A percentile compares a stretch with the other conserved stretches of the same genome.
Conservation (phyloP, 1,284 basidiomycete genomes). For the Rhodotorula sp. region DNA sequence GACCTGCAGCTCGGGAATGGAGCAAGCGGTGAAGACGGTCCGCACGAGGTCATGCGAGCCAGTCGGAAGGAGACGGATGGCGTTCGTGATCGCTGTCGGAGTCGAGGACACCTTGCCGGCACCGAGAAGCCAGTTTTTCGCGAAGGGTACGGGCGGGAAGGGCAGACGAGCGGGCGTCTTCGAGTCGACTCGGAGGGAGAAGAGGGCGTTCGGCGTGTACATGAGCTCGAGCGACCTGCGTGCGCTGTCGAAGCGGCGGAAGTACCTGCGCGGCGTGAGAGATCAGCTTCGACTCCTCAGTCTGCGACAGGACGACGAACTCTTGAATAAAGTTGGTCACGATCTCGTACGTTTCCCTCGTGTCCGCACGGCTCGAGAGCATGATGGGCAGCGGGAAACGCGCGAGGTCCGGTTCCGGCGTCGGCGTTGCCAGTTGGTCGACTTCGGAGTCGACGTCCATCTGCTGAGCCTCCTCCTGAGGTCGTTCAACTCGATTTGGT, state of each 20-base stretch:
- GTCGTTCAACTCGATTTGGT: too few species aligned
- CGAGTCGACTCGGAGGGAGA: slow-evolving; percentile 28
- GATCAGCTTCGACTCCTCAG: neutral
- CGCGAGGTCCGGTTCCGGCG: neutral
- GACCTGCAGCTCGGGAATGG: slow-evolving; percentile 19
- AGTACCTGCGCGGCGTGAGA: slow-evolving; percentile 20
- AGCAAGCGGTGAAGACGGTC: slow-evolving; percentile 17
- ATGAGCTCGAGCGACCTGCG: slow-evolving; percentile 27
- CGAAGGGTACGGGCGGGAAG: slow-evolving; percentile 2
- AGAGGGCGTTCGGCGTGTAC: slow-evolving; percentile 27
- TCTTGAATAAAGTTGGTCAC: slow-evolving; percentile 26
- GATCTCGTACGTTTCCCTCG: slow-evolving; percentile 6
- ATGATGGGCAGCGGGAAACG: slow-evolving; percentile 19
- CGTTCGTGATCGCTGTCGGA: slow-evolving; percentile 32
- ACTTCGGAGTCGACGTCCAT: neutral
- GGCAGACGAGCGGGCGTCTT: slow-evolving; percentile 7
- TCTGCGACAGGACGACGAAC: neutral
- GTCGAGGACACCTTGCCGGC: slow-evolving; percentile 12
- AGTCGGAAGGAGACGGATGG: slow-evolving; percentile 25
- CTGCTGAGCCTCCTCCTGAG: neutral
- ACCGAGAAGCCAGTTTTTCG: slow-evolving; percentile 6
- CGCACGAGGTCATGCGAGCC: slow-evolving; percentile 25
- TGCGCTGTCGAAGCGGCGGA: slow-evolving; percentile 29
- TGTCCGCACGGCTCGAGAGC: slow-evolving; percentile 13
- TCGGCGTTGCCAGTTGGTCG: slow-evolving; percentile 10